A percentile compares a stretch with the other conserved stretches of the same genome.
phyloP scores from a whole-genome alignment of 2,329 filamentous ascomycete genomes.

The Colletotrichum brevisporum region DNA sequence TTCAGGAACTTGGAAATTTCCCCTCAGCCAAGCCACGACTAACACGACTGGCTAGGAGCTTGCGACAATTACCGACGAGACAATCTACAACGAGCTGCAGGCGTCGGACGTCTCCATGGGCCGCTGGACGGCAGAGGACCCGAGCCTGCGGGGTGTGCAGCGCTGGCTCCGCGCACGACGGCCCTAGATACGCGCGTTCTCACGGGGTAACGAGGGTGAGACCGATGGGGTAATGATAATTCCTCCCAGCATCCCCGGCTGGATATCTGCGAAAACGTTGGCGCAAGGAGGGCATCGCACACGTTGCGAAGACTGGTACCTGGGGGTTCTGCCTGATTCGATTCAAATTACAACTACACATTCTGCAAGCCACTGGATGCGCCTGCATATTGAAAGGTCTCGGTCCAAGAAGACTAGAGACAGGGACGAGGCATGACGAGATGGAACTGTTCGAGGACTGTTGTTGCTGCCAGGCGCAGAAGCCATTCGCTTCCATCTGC shows the following conservation, averaged over 20 bases:
- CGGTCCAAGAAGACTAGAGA: constrained; percentile 9
- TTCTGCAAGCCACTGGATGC: constrained; percentile 23
- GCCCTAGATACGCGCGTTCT: constrained; percentile 9
- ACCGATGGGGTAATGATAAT: constrained; percentile 1
- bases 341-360: constrained; percentile 5
- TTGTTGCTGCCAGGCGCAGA: constrained; percentile 32
- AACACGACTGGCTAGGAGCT: constrained; percentile 63
- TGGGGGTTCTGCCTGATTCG: background rate
- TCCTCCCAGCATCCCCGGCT: constrained; percentile 3
- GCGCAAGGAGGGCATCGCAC: constrained; percentile 35
- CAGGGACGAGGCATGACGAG: background rate
- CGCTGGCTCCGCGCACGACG: constrained; percentile 69
- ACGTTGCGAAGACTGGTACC: background rate
- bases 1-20: no score
- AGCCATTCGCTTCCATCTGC: constrained; percentile 9
- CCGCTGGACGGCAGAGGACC: constrained; percentile 75
- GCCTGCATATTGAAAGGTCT: background rate
- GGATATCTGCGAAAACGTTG: constrained; percentile 21
- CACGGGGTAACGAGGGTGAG: constrained; percentile 9
- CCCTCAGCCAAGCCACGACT: background rate
- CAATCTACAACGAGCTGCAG: constrained; percentile 69
- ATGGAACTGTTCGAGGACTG: constrained; percentile 1
- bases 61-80: constrained; percentile 70
- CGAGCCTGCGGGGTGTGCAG: constrained; percentile 68
- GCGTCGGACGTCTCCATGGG: constrained; percentile 67